A percentile compares a stretch with the other conserved stretches of the same genome.
These are phyloP conservation scores for Coleophoma eucalyptorum DNA, from an alignment of 2,329 filamentous ascomycete genomes.

Conservation along the genomic window DNA sequence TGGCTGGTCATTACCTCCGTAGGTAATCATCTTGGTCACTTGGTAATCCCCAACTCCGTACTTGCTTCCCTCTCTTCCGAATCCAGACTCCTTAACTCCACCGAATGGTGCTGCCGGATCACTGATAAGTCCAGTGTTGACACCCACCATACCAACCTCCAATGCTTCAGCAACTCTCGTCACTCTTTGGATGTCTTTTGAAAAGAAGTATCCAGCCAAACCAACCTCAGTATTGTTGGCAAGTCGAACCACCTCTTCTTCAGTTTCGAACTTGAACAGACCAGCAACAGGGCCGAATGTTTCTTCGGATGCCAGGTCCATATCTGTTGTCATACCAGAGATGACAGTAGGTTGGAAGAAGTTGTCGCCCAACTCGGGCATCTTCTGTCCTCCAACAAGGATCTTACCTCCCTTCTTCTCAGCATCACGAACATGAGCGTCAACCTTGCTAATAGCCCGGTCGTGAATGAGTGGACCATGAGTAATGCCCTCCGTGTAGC, in stretches of 20 bases:
- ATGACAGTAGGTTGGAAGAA: conserved; percentile 92
- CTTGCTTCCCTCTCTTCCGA: conserved; percentile 50
- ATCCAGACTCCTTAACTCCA: conserved; percentile 53
- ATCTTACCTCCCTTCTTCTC: conserved; percentile 73
- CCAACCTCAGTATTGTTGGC: conserved; percentile 85
- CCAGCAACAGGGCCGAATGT: conserved; percentile 94
- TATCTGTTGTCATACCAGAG: conserved; percentile 78
- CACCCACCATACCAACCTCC: conserved; percentile 84
- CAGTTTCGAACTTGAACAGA: conserved; percentile 82
- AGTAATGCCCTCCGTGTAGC: conserved; percentile 66
- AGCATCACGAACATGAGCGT: conserved; percentile 77
- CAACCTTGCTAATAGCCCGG: conserved; percentile 75
- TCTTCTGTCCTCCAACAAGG: conserved; percentile 68
- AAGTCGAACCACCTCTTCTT: conserved; percentile 80
- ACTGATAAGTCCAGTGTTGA: conserved; percentile 68
- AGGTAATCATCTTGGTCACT: conserved; percentile 41
- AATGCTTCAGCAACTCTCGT: conserved; percentile 63
- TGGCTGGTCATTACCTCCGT: conserved; percentile 58
- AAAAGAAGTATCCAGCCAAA: conserved; percentile 93
- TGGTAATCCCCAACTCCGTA: conserved; percentile 50
- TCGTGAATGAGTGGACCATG: conserved; percentile 85
- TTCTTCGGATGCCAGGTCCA: conserved; percentile 83
- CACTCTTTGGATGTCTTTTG: conserved; percentile 54
- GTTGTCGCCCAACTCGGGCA: conserved; percentile 73
- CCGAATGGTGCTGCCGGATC: conserved; percentile 52